These are phyloP conservation scores for Penicillium coffeae DNA, from an alignment of 495 filamentous ascomycete species.

Conservation along the genomic window DNA sequence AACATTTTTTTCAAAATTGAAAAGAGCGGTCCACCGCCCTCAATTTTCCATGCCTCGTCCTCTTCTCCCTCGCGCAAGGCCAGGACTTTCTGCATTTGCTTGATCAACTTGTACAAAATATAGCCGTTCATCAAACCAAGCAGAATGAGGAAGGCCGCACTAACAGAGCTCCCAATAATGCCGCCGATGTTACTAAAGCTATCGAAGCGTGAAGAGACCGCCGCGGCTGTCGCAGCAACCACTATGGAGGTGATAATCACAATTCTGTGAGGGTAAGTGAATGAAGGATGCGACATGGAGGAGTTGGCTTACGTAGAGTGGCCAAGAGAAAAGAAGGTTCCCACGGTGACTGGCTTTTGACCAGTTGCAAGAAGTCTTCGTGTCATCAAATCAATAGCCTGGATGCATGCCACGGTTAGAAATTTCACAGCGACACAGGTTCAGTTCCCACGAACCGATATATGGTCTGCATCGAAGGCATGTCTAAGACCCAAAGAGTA, in stretches of 20 bases:
- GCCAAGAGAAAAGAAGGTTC: conserved; percentile 91
- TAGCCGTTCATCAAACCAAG: conserved; percentile 82
- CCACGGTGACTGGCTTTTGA: conserved; percentile 84
- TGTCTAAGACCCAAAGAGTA: conserved; percentile 91
- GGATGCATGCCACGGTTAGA: too few relatives aligned
- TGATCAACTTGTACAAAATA: conserved; percentile 72
- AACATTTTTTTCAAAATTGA: conserved; percentile 71
- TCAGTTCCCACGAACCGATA: conserved; percentile 55
- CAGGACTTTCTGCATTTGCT: conserved; percentile 61
- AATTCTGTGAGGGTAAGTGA: conserved; percentile 44
- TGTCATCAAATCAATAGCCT: conserved; percentile 95
- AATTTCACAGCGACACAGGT: too few relatives aligned
- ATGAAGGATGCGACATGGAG: neutral
- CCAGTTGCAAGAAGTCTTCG: conserved; percentile 83
- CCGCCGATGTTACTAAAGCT: conserved; percentile 76
- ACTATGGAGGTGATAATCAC: conserved; percentile 88
- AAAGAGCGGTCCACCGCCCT: conserved; percentile 73
- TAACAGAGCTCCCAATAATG: conserved; percentile 78
- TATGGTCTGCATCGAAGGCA: conserved; percentile 95
- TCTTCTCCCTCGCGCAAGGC: conserved; percentile 47
- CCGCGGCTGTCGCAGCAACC: conserved; percentile 84
- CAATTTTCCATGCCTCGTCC: conserved; percentile 60
- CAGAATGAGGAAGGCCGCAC: conserved; percentile 74
- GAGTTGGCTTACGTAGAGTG: conserved; percentile 63
- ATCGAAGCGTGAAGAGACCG: conserved; percentile 73